Evolutionary conservation across 2,329 filamentous ascomycete species (phyloP), one percentile per base, ranked within the genome.

Genomic region (Phyllosticta paracitricarpa): DNA sequence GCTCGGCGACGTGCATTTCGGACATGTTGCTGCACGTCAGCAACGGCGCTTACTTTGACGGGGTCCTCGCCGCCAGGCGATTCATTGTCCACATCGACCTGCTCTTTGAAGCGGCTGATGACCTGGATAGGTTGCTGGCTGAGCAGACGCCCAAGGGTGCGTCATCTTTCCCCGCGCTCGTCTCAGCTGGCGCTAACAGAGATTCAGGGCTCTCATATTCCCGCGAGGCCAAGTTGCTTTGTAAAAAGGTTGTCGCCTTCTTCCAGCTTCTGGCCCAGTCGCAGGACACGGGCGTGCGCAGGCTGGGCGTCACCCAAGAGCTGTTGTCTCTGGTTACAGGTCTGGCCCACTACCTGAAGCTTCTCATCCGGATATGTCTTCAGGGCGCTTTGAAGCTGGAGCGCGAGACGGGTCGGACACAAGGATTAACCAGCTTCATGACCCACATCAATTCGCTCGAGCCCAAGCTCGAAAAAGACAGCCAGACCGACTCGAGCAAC

Each of bases 11-110:
- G 12, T 97, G 94, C 77, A 99, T 99, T 66, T 97, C 94, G 12
- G 94, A 99, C 72, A 99, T 99, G 94, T 85, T 99, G 56, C 80
- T 99, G 61, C 93, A 99, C 73, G 94, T 99, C 64, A 97, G 93
- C 80, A 99, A 99, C 72, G 94, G 93, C 40, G 91, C 91, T 24
- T 97, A 97, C 72, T 84, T 97, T 62, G 93, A 97, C 70, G 94
- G 94, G 22, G 91, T 99, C 51, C 82, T 97, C 70, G 89, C 96
- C 25, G 94, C 94, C 25, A 95, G 94, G 75, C 91, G 89, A 71
- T 99, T 99, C 76, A 99, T 99, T 66, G 88, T 88, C 72, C 94
- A 99, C 70, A 90, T 99, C 61, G 92, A 99, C 68, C 85, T 99
- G 51, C 80, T 99, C 2, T 99, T 99, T 73, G 83, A 83, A 53